Evolutionary conservation across 83 land plant genomes (phyloP), one percentile per base, ranked within the genome.

Genomic region (Larix sibirica): DNA sequence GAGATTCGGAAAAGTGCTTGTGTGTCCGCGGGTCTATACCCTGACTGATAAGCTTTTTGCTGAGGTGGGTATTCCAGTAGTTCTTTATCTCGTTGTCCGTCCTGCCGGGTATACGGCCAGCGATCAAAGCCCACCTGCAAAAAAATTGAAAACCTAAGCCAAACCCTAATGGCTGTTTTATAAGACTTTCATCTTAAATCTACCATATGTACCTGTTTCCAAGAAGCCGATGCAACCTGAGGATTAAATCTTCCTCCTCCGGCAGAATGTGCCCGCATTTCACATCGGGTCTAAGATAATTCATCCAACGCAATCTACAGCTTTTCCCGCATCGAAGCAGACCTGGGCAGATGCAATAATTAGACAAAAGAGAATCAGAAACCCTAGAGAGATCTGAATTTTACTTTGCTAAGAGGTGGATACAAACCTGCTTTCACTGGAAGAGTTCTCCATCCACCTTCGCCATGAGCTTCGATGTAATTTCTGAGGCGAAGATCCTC

Each of bases 301-400:
- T 87, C 84, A 87, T 73, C 89, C 89, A 87, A 24, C 89, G 56
- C 77, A 87, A 77, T 17, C 89, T 70, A 20, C 89, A 88, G 79
- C 89, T 88, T 79, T 88, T 88, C 13, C 89, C 89, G 26, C 89
- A 88, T 4, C 89, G 84, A 9, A 79, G 65, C 80, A 88, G 62
- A 42, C 87, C 87, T 84, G 44, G 4, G 4, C n/a, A 14, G 21
- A 4, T 0, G 10, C 4, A 26, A 54, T 12, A 12, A 24, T 6
- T 23, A 24, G 1, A 24, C 23, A n/a, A 8, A 42, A 8, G 6
- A n/a, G 3, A 9, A 5, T n/a, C 1, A 17, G 21, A 54, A 77
- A 50, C 61, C 79, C 21, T 50, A 54, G 23, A n/a, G 6, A 50
- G 13, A 12, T 50, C 56, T 12, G 12, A 50, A 9, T 50, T 50